phyloP scores from a whole-genome alignment of 2,329 filamentous ascomycete genomes.

The Fusarium hainanense region DNA sequence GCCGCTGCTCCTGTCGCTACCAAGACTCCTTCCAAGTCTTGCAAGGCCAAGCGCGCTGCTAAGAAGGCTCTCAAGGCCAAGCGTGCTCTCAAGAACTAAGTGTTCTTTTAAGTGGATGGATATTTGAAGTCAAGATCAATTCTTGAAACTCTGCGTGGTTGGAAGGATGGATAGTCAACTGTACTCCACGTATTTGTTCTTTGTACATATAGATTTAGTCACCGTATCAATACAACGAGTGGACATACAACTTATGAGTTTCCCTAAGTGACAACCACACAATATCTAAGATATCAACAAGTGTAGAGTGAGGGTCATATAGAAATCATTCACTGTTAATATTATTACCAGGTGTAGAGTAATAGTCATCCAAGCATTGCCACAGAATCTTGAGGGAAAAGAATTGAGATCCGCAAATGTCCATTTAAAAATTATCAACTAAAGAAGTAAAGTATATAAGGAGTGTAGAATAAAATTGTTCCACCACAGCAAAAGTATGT shows the following conservation, averaged over 20 bases:
- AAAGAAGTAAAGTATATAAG: constrained; percentile 32
- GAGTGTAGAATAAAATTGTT: constrained; percentile 31
- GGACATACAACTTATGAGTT: neutral
- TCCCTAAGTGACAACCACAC: neutral
- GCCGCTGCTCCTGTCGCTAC: constrained; percentile 32
- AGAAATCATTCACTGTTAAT: no score
- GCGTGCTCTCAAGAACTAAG: constrained; percentile 12
- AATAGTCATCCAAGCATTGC: no score
- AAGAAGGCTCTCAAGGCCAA: constrained; percentile 23
- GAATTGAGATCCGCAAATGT: constrained; percentile 13
- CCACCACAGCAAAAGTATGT: constrained; percentile 12
- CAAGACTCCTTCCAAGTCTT: constrained; percentile 27
- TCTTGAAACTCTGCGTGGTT: constrained; percentile 18
- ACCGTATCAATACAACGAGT: constrained; percentile 14
- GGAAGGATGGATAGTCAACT: constrained; percentile 24
- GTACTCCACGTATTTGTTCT: constrained; percentile 37
- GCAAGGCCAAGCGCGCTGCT: constrained; percentile 40
- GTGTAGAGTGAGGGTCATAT: no score
- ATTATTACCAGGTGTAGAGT: no score
- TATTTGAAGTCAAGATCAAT: constrained; percentile 2
- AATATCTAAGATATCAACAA: no score
- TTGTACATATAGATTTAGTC: constrained; percentile 42
- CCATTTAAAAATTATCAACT: constrained; percentile 37
- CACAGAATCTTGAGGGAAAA: no score
- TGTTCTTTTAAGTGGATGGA: neutral